Evolutionary conservation across 225 moss, liverwort and hornwort genomes (phyloP).

Genomic region (Bryoerythrophyllum caledonicum): DNA sequence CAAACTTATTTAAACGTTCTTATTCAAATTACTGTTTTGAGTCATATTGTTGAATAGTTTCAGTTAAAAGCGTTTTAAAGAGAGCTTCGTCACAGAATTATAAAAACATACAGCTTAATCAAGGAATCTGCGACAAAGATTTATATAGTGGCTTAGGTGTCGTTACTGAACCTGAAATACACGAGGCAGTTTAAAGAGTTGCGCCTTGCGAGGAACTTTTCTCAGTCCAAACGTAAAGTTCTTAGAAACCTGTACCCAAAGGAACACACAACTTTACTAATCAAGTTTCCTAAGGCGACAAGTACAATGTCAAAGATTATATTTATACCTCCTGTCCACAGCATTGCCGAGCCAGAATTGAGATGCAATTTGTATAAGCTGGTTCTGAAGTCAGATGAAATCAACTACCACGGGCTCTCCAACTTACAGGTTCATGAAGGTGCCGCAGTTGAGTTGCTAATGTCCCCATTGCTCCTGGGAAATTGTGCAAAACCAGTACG

Average conservation of each 20-base stretch:
- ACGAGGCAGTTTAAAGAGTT: conserved; percentile 24
- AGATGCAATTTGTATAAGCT: background rate
- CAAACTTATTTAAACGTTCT: background rate
- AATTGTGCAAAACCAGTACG: conserved; percentile 2
- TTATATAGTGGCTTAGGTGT: background rate
- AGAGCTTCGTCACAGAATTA: background rate
- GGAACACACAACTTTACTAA: background rate
- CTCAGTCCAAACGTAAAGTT: conserved; percentile 19
- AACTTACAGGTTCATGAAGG: conserved; percentile 26
- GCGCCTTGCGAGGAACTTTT: conserved; percentile 33
- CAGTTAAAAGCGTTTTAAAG: background rate
- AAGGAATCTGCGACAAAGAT: background rate
- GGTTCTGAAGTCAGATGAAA: background rate
- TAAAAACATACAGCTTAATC: background rate
- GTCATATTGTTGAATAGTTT: background rate
- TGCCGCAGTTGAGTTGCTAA: conserved; percentile 24
- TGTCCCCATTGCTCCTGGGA: conserved; percentile 15
- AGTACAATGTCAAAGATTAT: background rate
- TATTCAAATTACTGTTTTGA: background rate
- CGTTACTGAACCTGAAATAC: conserved; percentile 32
- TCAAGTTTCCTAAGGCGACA: background rate
- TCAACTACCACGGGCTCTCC: background rate
- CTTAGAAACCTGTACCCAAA: conserved; percentile 16
- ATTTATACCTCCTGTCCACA: background rate
- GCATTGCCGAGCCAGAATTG: background rate